phyloP scores from a whole-genome alignment of 2,329 filamentous ascomycete species.

The Fusarium sp. region DNA sequence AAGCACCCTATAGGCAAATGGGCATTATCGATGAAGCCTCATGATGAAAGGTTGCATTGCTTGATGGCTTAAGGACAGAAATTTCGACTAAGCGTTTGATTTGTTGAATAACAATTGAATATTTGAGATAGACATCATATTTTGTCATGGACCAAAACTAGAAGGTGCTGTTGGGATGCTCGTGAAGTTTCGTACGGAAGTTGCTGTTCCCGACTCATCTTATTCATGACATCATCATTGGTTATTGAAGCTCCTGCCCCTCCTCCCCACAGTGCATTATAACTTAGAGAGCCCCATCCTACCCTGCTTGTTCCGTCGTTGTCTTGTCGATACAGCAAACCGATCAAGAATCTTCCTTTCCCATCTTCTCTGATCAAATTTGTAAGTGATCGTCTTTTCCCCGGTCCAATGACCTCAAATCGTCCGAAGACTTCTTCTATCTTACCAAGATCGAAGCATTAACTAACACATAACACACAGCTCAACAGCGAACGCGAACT shows the following conservation, averaged over 20 bases:
- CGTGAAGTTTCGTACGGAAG: too few species aligned
- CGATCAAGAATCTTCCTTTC: constrained; percentile 1
- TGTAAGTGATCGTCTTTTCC: constrained; percentile 4
- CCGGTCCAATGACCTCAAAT: background rate
- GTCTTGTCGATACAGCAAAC: background rate
- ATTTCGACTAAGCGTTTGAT: background rate
- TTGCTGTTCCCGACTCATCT: background rate
- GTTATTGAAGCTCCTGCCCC: constrained; percentile 27
- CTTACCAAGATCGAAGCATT: background rate
- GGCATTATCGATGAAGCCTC: background rate
- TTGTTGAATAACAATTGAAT: too few species aligned
- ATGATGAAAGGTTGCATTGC: constrained; percentile 1
- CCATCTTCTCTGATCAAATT: background rate
- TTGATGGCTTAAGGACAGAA: background rate
- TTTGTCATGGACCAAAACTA: too few species aligned
- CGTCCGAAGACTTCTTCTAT: background rate
- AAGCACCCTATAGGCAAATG: constrained; percentile 6
- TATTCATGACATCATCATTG: constrained; percentile 42
- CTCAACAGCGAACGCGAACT: constrained; percentile 36
- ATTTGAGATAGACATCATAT: too few species aligned
- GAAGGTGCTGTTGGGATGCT: too few species aligned
- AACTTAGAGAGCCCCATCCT: constrained; percentile 1
- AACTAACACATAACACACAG: constrained; percentile 16
- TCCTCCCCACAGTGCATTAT: constrained; percentile 36
- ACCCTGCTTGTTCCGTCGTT: constrained; percentile 6